Percentiles rank a stretch among this genome's conserved stretches.
Evolutionary conservation across 805 yeast species (phyloP).

Genomic region (Torulaspora maleeae): DNA sequence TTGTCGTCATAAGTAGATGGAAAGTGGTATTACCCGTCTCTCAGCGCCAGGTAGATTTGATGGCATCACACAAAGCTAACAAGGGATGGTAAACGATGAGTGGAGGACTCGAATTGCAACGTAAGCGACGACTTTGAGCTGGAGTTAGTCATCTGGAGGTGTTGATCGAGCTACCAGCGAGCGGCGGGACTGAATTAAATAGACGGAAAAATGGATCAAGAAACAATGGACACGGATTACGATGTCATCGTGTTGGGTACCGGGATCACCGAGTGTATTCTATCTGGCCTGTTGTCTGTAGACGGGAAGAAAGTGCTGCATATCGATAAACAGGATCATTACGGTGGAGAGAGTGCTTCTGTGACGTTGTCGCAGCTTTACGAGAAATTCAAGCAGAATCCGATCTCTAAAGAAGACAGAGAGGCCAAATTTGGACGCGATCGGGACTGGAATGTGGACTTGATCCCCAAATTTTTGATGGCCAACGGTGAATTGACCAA

Average conservation of each 20-base stretch:
- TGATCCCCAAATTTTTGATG: conserved; percentile 95
- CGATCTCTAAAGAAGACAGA: conserved; percentile 58
- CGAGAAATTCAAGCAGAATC: conserved; percentile 80
- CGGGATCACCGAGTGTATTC: conserved; percentile 95
- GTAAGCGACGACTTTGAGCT: background rate
- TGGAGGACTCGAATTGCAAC: background rate
- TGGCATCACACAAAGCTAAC: conserved; percentile 2
- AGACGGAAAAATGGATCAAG: conserved; percentile 16
- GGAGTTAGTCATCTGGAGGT: background rate
- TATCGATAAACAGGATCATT: conserved; percentile 92
- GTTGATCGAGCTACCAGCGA: background rate
- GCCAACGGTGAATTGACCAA: conserved; percentile 96
- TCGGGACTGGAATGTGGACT: conserved; percentile 96
- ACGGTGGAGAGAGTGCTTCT: conserved; percentile 90
- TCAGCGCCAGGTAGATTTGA: background rate
- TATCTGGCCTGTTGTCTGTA: conserved; percentile 91
- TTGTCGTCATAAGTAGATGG: background rate
- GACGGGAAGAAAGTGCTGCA: conserved; percentile 97
- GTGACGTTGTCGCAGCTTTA: conserved; percentile 66
- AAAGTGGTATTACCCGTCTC: conserved; percentile 1
- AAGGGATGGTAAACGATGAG: conserved; percentile 2
- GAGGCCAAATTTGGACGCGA: conserved; percentile 77
- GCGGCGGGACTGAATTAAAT: background rate
- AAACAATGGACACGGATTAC: conserved; percentile 85
- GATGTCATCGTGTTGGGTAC: conserved; percentile 93